A percentile compares a stretch with the other conserved stretches of the same genome.
These are phyloP conservation scores for Penicillium mononematosum DNA, from an alignment of 495 filamentous ascomycete genomes.

Conservation along the genomic window DNA sequence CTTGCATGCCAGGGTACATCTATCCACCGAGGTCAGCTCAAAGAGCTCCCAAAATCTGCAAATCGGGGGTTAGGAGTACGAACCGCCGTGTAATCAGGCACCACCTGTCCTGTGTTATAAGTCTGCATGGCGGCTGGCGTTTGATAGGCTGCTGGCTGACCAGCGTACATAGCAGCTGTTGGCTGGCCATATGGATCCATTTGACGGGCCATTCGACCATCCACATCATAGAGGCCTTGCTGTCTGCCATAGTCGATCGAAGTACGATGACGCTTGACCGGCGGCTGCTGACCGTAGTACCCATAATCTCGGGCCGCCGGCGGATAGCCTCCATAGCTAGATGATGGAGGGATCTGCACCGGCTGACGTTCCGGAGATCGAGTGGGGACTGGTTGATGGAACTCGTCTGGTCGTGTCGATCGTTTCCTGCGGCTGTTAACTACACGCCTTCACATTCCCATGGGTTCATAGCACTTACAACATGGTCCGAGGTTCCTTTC, in stretches of 20 bases:
- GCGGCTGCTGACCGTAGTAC: slow-evolving; percentile 34
- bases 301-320: slow-evolving; percentile 36
- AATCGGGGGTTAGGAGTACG: slow-evolving; percentile 17
- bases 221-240: slow-evolving; percentile 40
- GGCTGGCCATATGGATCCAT: slow-evolving; percentile 44
- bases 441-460: slow-evolving; percentile 1
- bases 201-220: slow-evolving; percentile 41
- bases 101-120: slow-evolving; percentile 41
- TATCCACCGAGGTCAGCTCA: slow-evolving; percentile 14
- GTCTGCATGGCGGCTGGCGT: slow-evolving; percentile 37
- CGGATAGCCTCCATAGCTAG: slow-evolving; percentile 39
- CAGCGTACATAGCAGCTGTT: slow-evolving; percentile 37
- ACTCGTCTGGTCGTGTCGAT: slow-evolving; percentile 40
- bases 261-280: slow-evolving; percentile 45
- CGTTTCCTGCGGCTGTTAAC: slow-evolving; percentile 41
- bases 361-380: slow-evolving; percentile 45
- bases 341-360: slow-evolving; percentile 39
- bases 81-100: slow-evolving; percentile 47
- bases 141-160: slow-evolving; percentile 40
- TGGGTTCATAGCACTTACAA: slow-evolving; percentile 39
- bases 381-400: slow-evolving; percentile 34
- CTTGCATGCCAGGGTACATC: slow-evolving; percentile 39
- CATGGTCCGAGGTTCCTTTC: slow-evolving; percentile 74
- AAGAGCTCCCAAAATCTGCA: background rate
- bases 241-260: slow-evolving; percentile 45